A percentile compares a stretch with the other conserved stretches of the same genome.
These are phyloP conservation scores for Mycena rosella DNA, from an alignment of 768 basidiomycete genomes.

Conservation along the genomic window DNA sequence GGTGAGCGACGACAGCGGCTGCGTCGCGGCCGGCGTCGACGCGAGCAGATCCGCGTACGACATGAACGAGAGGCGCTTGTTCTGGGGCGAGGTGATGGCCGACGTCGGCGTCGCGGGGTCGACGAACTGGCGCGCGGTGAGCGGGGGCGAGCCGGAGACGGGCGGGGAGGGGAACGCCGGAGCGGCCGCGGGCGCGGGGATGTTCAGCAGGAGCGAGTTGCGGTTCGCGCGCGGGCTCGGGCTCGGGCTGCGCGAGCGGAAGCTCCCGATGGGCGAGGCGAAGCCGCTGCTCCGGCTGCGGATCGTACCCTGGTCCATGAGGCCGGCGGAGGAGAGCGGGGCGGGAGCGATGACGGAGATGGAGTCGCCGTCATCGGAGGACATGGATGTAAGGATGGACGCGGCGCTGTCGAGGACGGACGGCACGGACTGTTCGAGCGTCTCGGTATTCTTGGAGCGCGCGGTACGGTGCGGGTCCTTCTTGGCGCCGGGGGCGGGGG, in stretches of 20 bases:
- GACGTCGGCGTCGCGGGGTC: background rate
- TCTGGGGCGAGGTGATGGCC: constrained; percentile 1
- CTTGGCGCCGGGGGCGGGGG: constrained; percentile 48
- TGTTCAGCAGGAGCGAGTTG: constrained; percentile 62
- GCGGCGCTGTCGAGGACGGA: constrained; percentile 90
- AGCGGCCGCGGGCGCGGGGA: constrained; percentile 53
- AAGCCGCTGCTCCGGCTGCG: constrained; percentile 63
- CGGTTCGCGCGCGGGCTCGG: constrained; percentile 59
- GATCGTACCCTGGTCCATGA: constrained; percentile 35
- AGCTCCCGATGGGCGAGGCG: constrained; percentile 78
- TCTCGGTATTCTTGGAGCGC: constrained; percentile 77
- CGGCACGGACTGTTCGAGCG: constrained; percentile 84
- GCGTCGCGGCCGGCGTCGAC: constrained; percentile 78
- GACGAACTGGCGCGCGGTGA: constrained; percentile 30
- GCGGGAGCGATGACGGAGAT: constrained; percentile 75
- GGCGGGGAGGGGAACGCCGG: constrained; percentile 42
- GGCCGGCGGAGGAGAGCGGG: constrained; percentile 32
- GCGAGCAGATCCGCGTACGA: constrained; percentile 89
- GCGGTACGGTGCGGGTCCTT: constrained; percentile 79
- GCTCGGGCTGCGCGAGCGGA: constrained; percentile 75
- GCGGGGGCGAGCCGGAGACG: constrained; percentile 29
- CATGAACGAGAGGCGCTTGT: constrained; percentile 89
- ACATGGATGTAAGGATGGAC: constrained; percentile 67
- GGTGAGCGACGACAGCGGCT: constrained; percentile 81
- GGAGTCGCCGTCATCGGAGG: constrained; percentile 64